Evolutionary conservation across 306 rosid genomes (phyloP).

Genomic region (Cotoneaster glaucophyllus): DNA sequence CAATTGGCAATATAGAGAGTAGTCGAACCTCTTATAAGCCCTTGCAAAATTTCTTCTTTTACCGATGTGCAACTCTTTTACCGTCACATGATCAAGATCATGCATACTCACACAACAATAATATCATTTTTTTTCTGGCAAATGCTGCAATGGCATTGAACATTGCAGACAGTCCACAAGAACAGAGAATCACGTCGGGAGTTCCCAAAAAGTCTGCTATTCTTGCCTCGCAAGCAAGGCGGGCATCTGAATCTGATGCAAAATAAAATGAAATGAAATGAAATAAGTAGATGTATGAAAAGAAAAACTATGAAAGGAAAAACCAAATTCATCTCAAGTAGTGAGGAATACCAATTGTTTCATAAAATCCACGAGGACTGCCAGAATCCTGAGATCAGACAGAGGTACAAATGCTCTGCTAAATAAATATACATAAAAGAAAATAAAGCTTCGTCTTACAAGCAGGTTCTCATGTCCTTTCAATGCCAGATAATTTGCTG

Average conservation of each 20-base stretch:
- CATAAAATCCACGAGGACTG: slow-evolving; percentile 97
- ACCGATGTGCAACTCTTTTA: too few relatives aligned
- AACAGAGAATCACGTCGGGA: slow-evolving; percentile 87
- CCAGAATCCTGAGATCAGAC: slow-evolving; percentile 65
- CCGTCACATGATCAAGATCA: not conserved
- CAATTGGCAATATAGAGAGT: too few relatives aligned
- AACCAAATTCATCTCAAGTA: slow-evolving; percentile 5
- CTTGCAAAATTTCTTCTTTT: too few relatives aligned
- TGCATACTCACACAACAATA: slow-evolving; percentile 65
- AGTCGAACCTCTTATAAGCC: too few relatives aligned
- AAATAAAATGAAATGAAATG: slow-evolving; percentile 4
- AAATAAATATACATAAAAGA: not conserved
- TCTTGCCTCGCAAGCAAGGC: slow-evolving; percentile 97
- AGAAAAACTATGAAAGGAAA: not conserved
- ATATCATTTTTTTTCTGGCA: slow-evolving; percentile 71
- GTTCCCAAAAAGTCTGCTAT: slow-evolving; percentile 96
- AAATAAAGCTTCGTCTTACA: slow-evolving; percentile 44
- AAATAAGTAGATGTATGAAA: not conserved
- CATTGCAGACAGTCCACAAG: slow-evolving; percentile 93
- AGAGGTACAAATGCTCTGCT: slow-evolving; percentile 16
- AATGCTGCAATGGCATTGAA: slow-evolving; percentile 98
- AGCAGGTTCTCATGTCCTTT: slow-evolving; percentile 76
- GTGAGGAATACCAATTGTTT: slow-evolving; percentile 68
- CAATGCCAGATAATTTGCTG: slow-evolving; percentile 95
- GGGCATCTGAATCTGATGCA: slow-evolving; percentile 54